Evolutionary conservation across 1,284 basidiomycete genomes (phyloP).

Genomic region (Apiotrichum laibachii): DNA sequence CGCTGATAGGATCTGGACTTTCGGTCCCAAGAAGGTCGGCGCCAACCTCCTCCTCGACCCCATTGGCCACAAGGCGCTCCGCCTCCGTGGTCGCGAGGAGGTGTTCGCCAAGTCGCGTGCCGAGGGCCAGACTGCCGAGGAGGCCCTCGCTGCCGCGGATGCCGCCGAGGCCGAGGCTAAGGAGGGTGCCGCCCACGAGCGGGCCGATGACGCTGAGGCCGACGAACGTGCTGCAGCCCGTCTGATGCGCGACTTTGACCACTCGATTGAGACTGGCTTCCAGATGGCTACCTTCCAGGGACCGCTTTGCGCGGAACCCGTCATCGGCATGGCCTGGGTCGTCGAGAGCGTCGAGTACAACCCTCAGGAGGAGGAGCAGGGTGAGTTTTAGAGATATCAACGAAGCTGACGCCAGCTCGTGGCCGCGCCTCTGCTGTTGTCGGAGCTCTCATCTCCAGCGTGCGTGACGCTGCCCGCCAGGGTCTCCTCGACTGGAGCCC

Average conservation of each 20-base stretch:
- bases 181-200: slow-evolving; percentile 12
- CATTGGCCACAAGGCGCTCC: slow-evolving; percentile 30
- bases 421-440: slow-evolving; percentile 69
- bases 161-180: slow-evolving; percentile 25
- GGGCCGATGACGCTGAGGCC: slow-evolving; percentile 28
- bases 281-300: slow-evolving; percentile 92
- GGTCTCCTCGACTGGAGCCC: slow-evolving; percentile 97
- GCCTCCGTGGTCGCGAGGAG: slow-evolving; percentile 38
- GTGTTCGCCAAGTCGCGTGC: slow-evolving; percentile 43
- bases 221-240: slow-evolving; percentile 32
- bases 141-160: slow-evolving; percentile 36
- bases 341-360: slow-evolving; percentile 65
- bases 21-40: slow-evolving; percentile 84
- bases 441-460: slow-evolving; percentile 82
- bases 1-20: slow-evolving; percentile 76
- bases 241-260: slow-evolving; percentile 65
- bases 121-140: slow-evolving; percentile 44
- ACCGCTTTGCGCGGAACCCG: slow-evolving; percentile 90
- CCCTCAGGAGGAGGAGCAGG: slow-evolving; percentile 55
- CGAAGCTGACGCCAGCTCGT: slow-evolving; percentile 55
- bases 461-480: slow-evolving; percentile 82
- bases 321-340: slow-evolving; percentile 89
- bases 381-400: background rate
- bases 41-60: slow-evolving; percentile 81
- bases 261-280: slow-evolving; percentile 86